Evolutionary conservation across 257 asterid genomes (phyloP), one percentile per base, ranked within the genome.

Genomic region (Jaltomata sinuosa): DNA sequence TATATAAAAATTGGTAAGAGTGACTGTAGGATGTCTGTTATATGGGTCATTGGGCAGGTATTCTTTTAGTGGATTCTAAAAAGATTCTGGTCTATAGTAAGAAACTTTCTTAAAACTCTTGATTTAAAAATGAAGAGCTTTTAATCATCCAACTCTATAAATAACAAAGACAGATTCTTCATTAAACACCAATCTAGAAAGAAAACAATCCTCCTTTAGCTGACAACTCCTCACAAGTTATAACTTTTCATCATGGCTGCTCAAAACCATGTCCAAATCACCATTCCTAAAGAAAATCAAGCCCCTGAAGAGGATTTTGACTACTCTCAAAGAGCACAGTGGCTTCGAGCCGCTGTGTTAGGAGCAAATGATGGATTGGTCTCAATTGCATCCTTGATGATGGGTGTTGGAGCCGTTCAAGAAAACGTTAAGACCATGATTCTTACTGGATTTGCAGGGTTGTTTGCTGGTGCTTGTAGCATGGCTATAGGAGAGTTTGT

Each of bases 401-500:
- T 92, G 94, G 98, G 97, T 8, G 85, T 93, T 1, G 97, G 97
- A 25, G 94, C 97, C 3, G 86, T 94, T 11, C 88, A 87, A 62
- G 86, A 85, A 0, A 97, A 90, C 18, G 90, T 59, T 42, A 88
- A 84, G 80, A 89, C 94, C 82, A 91, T 93, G 94, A 86, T 91
- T 40, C 91, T 91, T 7, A 87, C 88, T 0, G 97, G 94, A 19
- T 90, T 90, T 10, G 97, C 97, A 0, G 97, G 97, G 0, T 85
- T 92, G 0, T 83, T 93, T 3, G 96, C 97, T 3, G 95, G 97
- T 1, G 93, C 97, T 2, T 92, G 93, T 57, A 91, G 98, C 93
- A 95, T 93, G 97, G 97, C 94, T 0, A 93, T 95, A 3, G 97
- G 97, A 2, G 97, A 93, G 79, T 92, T 92, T 22, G 94, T 95